A percentile compares a stretch with the other conserved stretches of the same genome.
Evolutionary conservation across 2,329 filamentous ascomycete genomes (phyloP).

Genomic region (Nigrospora osmanthi): DNA sequence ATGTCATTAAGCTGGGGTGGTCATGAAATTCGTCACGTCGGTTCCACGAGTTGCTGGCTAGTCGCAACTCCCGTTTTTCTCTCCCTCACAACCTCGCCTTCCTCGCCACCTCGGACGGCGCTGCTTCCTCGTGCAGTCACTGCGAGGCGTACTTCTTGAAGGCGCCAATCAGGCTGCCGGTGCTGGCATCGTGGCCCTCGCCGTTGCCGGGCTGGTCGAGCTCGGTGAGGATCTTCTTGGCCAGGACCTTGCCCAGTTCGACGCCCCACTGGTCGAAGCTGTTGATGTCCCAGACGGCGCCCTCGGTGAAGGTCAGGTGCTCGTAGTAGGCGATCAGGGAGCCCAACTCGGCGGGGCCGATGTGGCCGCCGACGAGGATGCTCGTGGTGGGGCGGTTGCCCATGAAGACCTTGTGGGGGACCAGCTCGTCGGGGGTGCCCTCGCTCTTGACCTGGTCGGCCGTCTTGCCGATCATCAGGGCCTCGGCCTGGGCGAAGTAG

Average conservation of each 20-base stretch:
- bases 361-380: constrained; percentile 82
- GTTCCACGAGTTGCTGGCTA: too few relatives aligned
- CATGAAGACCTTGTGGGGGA: constrained; percentile 98
- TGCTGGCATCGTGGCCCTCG: constrained; percentile 75
- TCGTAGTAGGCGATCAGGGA: constrained; percentile 98
- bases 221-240: constrained; percentile 84
- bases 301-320: constrained; percentile 96
- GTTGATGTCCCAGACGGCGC: constrained; percentile 99
- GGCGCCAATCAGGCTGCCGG: constrained; percentile 78
- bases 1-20: too few relatives aligned
- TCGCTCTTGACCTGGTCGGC: constrained; percentile 72
- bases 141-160: constrained; percentile 70
- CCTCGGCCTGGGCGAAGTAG: constrained; percentile 84
- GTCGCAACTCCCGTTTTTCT: neutral
- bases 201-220: constrained; percentile 70
- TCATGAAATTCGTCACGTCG: too few relatives aligned
- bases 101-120: neutral
- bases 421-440: constrained; percentile 63
- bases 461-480: constrained; percentile 85
- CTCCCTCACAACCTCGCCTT: neutral
- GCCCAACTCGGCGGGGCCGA: constrained; percentile 88
- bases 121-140: constrained; percentile 22
- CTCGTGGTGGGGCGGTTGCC: constrained; percentile 96
- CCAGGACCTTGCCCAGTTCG: constrained; percentile 91
- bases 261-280: constrained; percentile 99